phyloP scores from a whole-genome alignment of 2,329 filamentous ascomycete species.

The Talaromyces sp. region DNA sequence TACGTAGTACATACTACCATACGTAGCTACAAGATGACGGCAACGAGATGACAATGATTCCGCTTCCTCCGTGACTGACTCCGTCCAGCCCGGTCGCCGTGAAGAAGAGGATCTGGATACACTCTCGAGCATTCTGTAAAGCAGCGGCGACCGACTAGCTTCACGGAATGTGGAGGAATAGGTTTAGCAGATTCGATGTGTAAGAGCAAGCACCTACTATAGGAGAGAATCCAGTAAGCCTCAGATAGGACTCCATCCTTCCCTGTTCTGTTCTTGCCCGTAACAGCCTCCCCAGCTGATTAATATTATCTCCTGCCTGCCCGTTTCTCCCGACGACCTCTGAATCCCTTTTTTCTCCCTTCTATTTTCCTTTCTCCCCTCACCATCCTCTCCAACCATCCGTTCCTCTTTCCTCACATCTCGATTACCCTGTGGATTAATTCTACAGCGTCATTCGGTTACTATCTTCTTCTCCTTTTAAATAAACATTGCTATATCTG shows the following conservation, averaged over 20 bases:
- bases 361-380: constrained; percentile 19
- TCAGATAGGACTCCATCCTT: background rate
- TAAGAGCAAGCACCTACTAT: background rate
- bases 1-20: too few species aligned
- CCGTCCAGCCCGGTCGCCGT: constrained; percentile 1
- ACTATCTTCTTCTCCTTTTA: background rate
- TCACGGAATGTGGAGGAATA: background rate
- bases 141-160: background rate
- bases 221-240: background rate
- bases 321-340: constrained; percentile 10
- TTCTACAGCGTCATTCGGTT: constrained; percentile 9
- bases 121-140: background rate
- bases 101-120: background rate
- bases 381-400: constrained; percentile 8
- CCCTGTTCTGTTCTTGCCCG: background rate
- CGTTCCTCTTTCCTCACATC: constrained; percentile 13
- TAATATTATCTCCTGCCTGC: constrained; percentile 14
- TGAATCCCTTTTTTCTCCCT: constrained; percentile 12
- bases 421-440: constrained; percentile 13
- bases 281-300: constrained; percentile 14
- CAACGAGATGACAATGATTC: background rate
- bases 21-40: background rate
- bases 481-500: constrained; percentile 10
- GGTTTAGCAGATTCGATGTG: constrained; percentile 1
- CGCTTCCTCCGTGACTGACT: background rate